Evolutionary conservation across 2,329 filamentous ascomycete species (phyloP), one percentile per base, ranked within the genome.

Genomic region (Diaporthe caulivora): DNA sequence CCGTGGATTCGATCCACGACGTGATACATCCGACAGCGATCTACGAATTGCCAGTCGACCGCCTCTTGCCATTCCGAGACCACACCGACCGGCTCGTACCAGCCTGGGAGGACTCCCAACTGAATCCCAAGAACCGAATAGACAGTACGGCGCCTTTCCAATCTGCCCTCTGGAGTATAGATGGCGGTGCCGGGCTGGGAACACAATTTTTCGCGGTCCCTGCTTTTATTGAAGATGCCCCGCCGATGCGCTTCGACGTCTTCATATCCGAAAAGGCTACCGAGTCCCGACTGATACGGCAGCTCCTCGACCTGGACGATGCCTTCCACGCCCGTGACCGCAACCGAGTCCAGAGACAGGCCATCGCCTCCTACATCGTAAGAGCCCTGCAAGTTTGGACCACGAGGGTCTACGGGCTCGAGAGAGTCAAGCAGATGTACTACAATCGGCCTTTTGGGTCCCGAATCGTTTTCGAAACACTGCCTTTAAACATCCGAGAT

Each of bases 81-180:
- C 24, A 42, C 37, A 57, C 55, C 62, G 65, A 64, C 37, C 17
- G 29, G 5, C 21, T 31, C 11, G 40, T 51, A 37, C 15, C 54
- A 11, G 44, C 77, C 18, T 91, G 89, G 89, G 78, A 80, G 17
- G 74, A 79, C 3, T 91, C 89, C 7, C 80, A 83, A 53, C 82
- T 91, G 54, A 92, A 92, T 75, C 90, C 89, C 10, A 90, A 89
- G 79, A 91, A 91, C 77, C 85, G 89, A 73, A 87, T 91, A 78
- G 85, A 91, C 78, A 90, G 88, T 75, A 85, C 92, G 21, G 84
- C 83, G 3, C 80, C 82, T 10, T 84, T 85, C 2, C 65, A 77
- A 18, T 76, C 81, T 0, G 85, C 88, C 2, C 79, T 88, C 10
- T 92, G 90, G 89, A 85, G 87, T 44, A 86, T 92, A 62, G 89